phyloP scores from a whole-genome alignment of 345 rosid genomes.

The rapeseed (Brassica napus) region DNA sequence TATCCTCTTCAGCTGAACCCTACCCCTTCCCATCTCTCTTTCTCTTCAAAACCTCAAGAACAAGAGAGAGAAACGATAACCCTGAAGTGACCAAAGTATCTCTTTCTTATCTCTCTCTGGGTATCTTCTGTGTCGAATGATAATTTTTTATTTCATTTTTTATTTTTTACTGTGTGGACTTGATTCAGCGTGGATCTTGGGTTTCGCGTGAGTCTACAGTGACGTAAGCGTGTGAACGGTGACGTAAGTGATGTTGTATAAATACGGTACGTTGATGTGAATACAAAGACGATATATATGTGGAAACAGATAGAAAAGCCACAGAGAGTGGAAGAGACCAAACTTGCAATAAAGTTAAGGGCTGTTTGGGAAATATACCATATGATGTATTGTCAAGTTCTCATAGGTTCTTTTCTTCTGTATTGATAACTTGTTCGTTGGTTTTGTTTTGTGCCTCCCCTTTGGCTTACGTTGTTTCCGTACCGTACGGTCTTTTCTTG shows the following conservation, averaged over 20 bases:
- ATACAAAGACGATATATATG: conserved; percentile 32
- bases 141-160: not conserved
- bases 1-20: conserved; percentile 85
- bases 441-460: not conserved
- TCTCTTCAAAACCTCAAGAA: conserved; percentile 24
- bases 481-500: conserved; percentile 34
- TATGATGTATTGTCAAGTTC: conserved; percentile 29
- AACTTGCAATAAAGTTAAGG: conserved; percentile 31
- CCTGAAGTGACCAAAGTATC: conserved; percentile 32
- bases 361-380: conserved; percentile 34
- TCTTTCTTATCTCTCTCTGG: conserved; percentile 35
- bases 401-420: conserved; percentile 15
- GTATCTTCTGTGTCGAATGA: conserved; percentile 39
- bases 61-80: conserved; percentile 32
- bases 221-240: not conserved
- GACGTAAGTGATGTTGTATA: conserved; percentile 35
- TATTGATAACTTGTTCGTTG: conserved; percentile 18
- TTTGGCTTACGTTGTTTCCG: conserved; percentile 29
- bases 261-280: conserved; percentile 30
- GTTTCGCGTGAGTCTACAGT: conserved; percentile 25
- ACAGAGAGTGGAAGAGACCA: conserved; percentile 10
- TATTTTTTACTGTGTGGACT: not conserved
- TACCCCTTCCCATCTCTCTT: conserved; percentile 78
- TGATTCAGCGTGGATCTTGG: conserved; percentile 3
- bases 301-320: conserved; percentile 21